Evolutionary conservation across 371 early-diverging fungal species (phyloP), one percentile per base, ranked within the genome.

Genomic region (Haplosporangium sp.): DNA sequence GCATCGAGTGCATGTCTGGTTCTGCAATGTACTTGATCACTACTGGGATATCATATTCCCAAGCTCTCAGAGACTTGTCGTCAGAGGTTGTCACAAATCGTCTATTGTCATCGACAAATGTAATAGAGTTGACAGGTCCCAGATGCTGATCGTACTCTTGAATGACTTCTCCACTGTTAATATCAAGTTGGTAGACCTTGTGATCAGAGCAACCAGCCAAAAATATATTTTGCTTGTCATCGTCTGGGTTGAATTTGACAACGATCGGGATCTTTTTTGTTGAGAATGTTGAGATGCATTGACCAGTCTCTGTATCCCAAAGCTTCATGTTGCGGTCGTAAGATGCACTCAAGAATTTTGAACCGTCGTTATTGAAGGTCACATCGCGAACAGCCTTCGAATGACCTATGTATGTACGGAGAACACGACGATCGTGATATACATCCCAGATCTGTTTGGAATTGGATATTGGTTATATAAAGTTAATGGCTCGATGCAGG

Each of bases 11-110:
- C 97, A 99, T 97, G 67, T 92, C 91, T 4, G 98, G 96, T 64
- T 99, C 98, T 11, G 98, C 97, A 75, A 97, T 91, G 71, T 96
- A 95, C 86, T 97, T 97, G 87, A 99, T 96, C 48, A 96, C 96
- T 9, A 98, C 96, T 3, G 98, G 98, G 68, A 98, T 97, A 75
- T 94, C 98, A 76, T 88, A 96, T 87, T 99, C 99, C 98, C 98
- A 99, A 42, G 94, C 97, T 63, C 98, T 90, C 83, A 99, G 84
- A 5, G 96, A 95, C 84, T 98, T 98, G 87, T 99, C 99, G 83
- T 98, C 98, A 13, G 94, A 94, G 1, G 98, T 97, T 6, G 96
- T 94, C 50, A 99, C 93, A 77, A 98, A 99, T 60, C 97, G 90
- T 67, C 97, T 86, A 83, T 95, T 95, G 3, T 96, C 94, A 72